These are phyloP conservation scores for Oryza officinalis DNA, from an alignment of 176 grass and related monocot species.

Conservation along the genomic window DNA sequence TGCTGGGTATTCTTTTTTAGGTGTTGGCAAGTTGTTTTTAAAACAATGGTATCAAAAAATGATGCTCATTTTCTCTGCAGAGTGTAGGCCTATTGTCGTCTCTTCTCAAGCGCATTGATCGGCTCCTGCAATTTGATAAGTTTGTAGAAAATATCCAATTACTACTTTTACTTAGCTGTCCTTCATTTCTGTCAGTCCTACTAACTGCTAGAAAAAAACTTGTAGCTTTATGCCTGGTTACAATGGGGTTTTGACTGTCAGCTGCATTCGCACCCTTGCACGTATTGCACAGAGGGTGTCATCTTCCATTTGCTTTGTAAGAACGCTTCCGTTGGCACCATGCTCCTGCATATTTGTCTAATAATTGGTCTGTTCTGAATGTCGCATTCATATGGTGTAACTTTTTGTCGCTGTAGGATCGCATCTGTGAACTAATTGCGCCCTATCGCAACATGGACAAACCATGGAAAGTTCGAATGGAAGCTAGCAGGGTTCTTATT, in stretches of 20 bases:
- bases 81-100: conserved; percentile 63
- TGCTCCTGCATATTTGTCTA: background rate
- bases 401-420: conserved; percentile 56
- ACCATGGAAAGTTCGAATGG: conserved; percentile 88
- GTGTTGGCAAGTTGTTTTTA: conserved; percentile 2
- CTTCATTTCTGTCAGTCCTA: conserved; percentile 17
- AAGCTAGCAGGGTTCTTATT: conserved; percentile 90
- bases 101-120: conserved; percentile 92
- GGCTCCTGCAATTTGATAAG: conserved; percentile 91
- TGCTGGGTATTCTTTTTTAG: conserved; percentile 13
- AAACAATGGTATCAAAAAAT: conserved; percentile 1
- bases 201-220: conserved; percentile 36
- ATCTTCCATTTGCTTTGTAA: conserved; percentile 68
- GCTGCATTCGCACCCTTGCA: conserved; percentile 91
- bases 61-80: conserved; percentile 40
- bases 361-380: conserved; percentile 17
- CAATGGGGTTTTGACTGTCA: conserved; percentile 93
- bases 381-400: conserved; percentile 5
- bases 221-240: conserved; percentile 93
- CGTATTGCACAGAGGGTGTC: conserved; percentile 87
- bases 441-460: conserved; percentile 75
- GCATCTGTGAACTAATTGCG: conserved; percentile 72
- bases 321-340: conserved; percentile 11
- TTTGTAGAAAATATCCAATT: conserved; percentile 30
- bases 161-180: conserved; percentile 20